A percentile compares a stretch with the other conserved stretches of the same genome.
Evolutionary conservation across 2,329 filamentous ascomycete genomes (phyloP).

Genomic region (Colletotrichum scovillei): DNA sequence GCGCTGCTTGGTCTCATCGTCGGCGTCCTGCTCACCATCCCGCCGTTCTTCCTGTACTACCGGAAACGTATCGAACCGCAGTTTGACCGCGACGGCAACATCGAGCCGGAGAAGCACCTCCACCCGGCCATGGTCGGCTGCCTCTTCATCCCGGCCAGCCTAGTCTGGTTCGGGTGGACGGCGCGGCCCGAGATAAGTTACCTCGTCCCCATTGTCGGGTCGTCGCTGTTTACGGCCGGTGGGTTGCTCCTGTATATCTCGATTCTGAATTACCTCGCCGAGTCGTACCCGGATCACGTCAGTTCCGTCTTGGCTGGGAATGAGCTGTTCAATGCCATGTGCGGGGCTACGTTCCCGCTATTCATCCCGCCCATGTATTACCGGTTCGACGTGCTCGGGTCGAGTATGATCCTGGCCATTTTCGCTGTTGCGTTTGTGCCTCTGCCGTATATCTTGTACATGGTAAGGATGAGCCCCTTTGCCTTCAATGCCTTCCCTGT

Average conservation of each 20-base stretch:
- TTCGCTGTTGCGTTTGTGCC: conserved; percentile 22
- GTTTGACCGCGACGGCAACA: conserved; percentile 10
- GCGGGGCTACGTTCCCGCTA: conserved; percentile 23
- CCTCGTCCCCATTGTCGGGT: conserved; percentile 17
- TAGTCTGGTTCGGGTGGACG: conserved; percentile 28
- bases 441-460: conserved; percentile 29
- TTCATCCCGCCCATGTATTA: conserved; percentile 14
- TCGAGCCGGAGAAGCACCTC: conserved; percentile 19
- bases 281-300: conserved; percentile 25
- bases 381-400: conserved; percentile 4
- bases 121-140: conserved; percentile 17
- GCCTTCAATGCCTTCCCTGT: not conserved
- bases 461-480: conserved; percentile 29
- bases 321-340: conserved; percentile 26
- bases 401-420: conserved; percentile 25
- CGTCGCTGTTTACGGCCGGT: conserved; percentile 15
- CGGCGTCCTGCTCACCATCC: conserved; percentile 15
- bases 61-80: conserved; percentile 17
- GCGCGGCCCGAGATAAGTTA: conserved; percentile 12
- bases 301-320: conserved; percentile 19
- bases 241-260: conserved; percentile 20
- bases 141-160: conserved; percentile 17
- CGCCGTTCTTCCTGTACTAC: conserved; percentile 30
- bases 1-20: conserved; percentile 21
- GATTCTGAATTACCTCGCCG: conserved; percentile 20